phyloP scores from a whole-genome alignment of 805 yeast species.

The Trichomonascus vanleenenianus region DNA sequence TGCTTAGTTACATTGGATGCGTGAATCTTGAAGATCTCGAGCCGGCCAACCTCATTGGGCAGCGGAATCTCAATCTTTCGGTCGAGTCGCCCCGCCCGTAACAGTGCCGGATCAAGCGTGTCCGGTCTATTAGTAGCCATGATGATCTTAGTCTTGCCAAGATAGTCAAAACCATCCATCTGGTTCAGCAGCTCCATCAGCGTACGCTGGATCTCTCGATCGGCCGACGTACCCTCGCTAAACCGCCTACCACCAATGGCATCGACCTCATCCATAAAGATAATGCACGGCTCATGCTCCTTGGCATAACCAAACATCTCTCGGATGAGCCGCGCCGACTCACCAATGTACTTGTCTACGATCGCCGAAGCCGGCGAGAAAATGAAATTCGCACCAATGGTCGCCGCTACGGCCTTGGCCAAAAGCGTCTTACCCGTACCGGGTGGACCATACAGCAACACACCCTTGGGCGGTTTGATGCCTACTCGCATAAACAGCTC shows the following conservation, averaged over 20 bases:
- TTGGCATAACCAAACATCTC: conserved; percentile 98
- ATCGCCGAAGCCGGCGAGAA: conserved; percentile 98
- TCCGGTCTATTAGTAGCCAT: conserved; percentile 99
- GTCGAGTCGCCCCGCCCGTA: conserved; percentile 96
- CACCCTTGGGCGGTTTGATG: conserved; percentile 98
- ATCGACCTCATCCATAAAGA: conserved; percentile 97
- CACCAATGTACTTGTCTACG: conserved; percentile 97
- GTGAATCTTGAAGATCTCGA: conserved; percentile 91
- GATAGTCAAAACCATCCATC: conserved; percentile 97
- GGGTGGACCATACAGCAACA: conserved; percentile 93
- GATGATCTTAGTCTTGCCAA: conserved; percentile 94
- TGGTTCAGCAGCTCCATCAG: conserved; percentile 91
- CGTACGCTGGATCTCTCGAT: conserved; percentile 97
- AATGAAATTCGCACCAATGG: conserved; percentile 95
- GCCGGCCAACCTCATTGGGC: conserved; percentile 93
- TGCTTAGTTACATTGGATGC: conserved; percentile 75
- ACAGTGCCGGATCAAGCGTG: conserved; percentile 91
- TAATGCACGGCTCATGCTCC: conserved; percentile 97
- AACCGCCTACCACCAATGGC: conserved; percentile 98
- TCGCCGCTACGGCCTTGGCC: conserved; percentile 98
- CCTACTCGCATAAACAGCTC: conserved; percentile 94
- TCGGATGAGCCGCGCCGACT: conserved; percentile 90
- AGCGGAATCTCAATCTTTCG: conserved; percentile 91
- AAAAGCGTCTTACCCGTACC: conserved; percentile 96
- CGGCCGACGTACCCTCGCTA: conserved; percentile 97